A percentile compares a stretch with the other conserved stretches of the same genome.
Conservation (phyloP, 169 alveolate species). For the Plasmodium blacklocki region DNA sequence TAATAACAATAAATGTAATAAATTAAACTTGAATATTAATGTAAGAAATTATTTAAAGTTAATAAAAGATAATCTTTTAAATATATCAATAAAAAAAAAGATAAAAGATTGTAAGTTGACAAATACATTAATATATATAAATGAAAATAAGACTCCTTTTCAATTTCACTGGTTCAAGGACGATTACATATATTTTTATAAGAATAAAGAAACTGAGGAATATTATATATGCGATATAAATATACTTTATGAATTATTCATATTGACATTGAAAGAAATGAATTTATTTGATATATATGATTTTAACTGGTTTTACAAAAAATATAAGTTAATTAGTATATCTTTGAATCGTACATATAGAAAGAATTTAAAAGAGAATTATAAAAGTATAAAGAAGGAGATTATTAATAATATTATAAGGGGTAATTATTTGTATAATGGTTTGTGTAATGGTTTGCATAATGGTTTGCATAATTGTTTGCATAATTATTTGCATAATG, state of each 20-base stretch:
- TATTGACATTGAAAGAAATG: constrained; percentile 30
- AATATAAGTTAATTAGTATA: constrained; percentile 59
- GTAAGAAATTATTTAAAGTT: constrained; percentile 35
- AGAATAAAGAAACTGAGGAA: constrained; percentile 25
- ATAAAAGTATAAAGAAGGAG: constrained; percentile 12
- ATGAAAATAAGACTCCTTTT: constrained; percentile 51
- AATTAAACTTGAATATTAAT: constrained; percentile 47
- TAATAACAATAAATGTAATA: constrained; percentile 9
- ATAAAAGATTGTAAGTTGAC: constrained; percentile 33
- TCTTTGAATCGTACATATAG: constrained; percentile 48
- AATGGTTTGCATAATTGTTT: too few relatives aligned
- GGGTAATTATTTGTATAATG: too few relatives aligned
- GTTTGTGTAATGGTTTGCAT: too few relatives aligned
- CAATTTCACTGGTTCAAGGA: constrained; percentile 48
- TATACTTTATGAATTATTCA: constrained; percentile 55
- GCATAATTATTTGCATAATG: too few relatives aligned
- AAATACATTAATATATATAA: constrained; percentile 41
- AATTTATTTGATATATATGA: constrained; percentile 51
- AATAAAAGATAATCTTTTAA: constrained; percentile 23
- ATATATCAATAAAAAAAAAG: constrained; percentile 33
- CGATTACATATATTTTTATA: constrained; percentile 55
- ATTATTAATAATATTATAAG: not conserved
- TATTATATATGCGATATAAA: constrained; percentile 39
- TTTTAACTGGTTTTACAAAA: constrained; percentile 58
- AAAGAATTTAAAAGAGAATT: constrained; percentile 36